Evolutionary conservation across 371 early-diverging fungal species (phyloP), one percentile per base, ranked within the genome.

Genomic region (Quaeritorhiza haematococci): DNA sequence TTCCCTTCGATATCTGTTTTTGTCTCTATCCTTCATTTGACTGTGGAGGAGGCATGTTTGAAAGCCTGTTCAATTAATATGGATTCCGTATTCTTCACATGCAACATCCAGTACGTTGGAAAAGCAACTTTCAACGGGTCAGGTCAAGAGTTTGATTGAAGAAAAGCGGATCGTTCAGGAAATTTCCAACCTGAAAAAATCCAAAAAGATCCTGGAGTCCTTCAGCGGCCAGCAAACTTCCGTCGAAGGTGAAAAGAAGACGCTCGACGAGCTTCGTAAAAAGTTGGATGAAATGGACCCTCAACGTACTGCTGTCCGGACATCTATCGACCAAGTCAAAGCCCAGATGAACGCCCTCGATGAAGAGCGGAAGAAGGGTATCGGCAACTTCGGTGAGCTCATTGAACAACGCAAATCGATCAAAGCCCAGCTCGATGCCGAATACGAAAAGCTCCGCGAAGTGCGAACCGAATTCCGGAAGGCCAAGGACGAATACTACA

Each of bases 81-180:
- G 33, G 34, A 3, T 32, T 30, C 34, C 3, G 34, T 26, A 32
- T 35, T 21, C 13, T 32, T 7, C 32, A n/a, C n/a, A n/a, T n/a
- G n/a, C n/a, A n/a, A 32, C 10, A 47, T 45, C 53, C 49, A 88
- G 86, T 61, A 79, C 83, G 52, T 72, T 87, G 54, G 93, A 94
- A 66, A 73, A 68, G 55, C 83, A 88, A 72, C 82, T 94, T 58
- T 87, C 87, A 59, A 75, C 76, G 38, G 92, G 93, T 62, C 78
- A 72, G 24, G 59, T 84, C 48, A 84, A 86, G 7, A 45, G 10
- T 69, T 71, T 94, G 59, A 82, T 89, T 30, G 94, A 93, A 57
- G 95, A 94, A 74, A 92, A 92, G 74, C 78, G 78, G 64, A 75
- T 90, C 71, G 72, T 90, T 49, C 69, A 79, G 61, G 93, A 94